Conservation (phyloP, 2,329 filamentous ascomycete genomes). For the Monosporascus sp. region DNA sequence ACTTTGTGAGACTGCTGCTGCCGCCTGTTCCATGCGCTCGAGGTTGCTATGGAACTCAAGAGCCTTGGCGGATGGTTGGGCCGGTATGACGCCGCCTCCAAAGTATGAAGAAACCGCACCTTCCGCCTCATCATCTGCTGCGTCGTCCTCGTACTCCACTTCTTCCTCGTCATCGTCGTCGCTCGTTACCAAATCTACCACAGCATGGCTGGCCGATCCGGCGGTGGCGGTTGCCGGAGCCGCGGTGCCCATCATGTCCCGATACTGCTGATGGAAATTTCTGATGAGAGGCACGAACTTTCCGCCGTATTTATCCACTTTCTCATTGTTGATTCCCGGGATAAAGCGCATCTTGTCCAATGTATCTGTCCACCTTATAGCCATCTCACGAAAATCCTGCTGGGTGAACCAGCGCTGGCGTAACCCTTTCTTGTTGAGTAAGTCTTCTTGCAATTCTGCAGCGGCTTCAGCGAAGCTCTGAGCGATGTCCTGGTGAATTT, state of each 20-base stretch:
- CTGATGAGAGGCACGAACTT: slow-evolving; percentile 56
- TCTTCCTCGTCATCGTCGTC: slow-evolving; percentile 25
- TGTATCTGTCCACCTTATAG: slow-evolving; percentile 59
- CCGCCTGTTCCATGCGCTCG: slow-evolving; percentile 15
- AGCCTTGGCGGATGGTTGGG: slow-evolving; percentile 13
- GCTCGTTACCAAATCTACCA: slow-evolving; percentile 49
- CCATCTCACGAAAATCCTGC: slow-evolving; percentile 66
- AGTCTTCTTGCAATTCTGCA: slow-evolving; percentile 50
- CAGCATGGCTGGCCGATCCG: slow-evolving; percentile 27
- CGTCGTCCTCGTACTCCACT: slow-evolving; percentile 8
- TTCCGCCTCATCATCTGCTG: slow-evolving; percentile 17
- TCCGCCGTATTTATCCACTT: slow-evolving; percentile 56
- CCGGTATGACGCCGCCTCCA: slow-evolving; percentile 9
- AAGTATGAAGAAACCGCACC: slow-evolving; percentile 46
- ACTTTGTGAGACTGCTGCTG: slow-evolving; percentile 8
- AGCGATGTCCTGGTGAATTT: slow-evolving; percentile 59
- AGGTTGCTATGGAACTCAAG: slow-evolving; percentile 24
- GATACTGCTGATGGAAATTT: slow-evolving; percentile 40
- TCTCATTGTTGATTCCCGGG: slow-evolving; percentile 55
- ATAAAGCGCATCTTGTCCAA: slow-evolving; percentile 59
- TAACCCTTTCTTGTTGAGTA: slow-evolving; percentile 55
- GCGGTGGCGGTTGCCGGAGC: slow-evolving; percentile 5
- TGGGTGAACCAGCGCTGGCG: slow-evolving; percentile 62
- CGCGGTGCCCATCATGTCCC: slow-evolving; percentile 40
- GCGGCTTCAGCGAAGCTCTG: slow-evolving; percentile 60